These are phyloP conservation scores for Thielaviopsis ethacetica DNA, from an alignment of 2,329 filamentous ascomycete species.

Conservation along the genomic window DNA sequence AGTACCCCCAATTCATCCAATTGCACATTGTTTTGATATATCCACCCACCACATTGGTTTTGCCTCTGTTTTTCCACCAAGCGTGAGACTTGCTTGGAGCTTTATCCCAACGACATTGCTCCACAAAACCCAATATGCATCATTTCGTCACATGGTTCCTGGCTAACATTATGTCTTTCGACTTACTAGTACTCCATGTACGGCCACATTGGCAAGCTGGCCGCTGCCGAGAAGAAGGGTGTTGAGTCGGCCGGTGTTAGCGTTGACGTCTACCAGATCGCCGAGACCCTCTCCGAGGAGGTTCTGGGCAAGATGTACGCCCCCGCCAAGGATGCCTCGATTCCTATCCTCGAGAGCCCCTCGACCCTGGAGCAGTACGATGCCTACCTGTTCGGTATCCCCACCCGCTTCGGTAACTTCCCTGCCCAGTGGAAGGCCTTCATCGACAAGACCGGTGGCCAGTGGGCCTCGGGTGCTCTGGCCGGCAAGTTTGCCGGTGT, in stretches of 20 bases:
- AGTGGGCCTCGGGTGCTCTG: slow-evolving; percentile 65
- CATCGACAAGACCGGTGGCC: slow-evolving; percentile 78
- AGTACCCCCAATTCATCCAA: slow-evolving; percentile 3
- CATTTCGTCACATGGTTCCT: neutral
- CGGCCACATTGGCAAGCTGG: slow-evolving; percentile 72
- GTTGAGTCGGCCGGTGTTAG: slow-evolving; percentile 74
- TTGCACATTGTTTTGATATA: neutral
- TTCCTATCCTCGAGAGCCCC: slow-evolving; percentile 46
- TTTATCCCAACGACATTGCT: neutral
- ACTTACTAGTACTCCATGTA: slow-evolving; percentile 76
- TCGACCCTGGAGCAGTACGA: slow-evolving; percentile 57
- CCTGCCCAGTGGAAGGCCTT: slow-evolving; percentile 88
- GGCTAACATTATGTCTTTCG: neutral
- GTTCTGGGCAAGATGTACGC: slow-evolving; percentile 86
- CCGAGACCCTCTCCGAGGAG: slow-evolving; percentile 73
- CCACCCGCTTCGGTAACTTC: slow-evolving; percentile 94
- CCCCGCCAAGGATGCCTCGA: slow-evolving; percentile 51
- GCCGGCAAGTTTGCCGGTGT: slow-evolving; percentile 81
- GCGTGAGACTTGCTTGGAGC: neutral
- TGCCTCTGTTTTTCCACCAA: neutral
- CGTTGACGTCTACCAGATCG: slow-evolving; percentile 71
- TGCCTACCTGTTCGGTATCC: slow-evolving; percentile 82
- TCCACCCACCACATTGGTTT: neutral
- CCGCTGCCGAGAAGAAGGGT: slow-evolving; percentile 79
- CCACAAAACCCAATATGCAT: neutral